Evolutionary conservation across 2,329 filamentous ascomycete species (phyloP).

Genomic region (Apiospora malaysiana): DNA sequence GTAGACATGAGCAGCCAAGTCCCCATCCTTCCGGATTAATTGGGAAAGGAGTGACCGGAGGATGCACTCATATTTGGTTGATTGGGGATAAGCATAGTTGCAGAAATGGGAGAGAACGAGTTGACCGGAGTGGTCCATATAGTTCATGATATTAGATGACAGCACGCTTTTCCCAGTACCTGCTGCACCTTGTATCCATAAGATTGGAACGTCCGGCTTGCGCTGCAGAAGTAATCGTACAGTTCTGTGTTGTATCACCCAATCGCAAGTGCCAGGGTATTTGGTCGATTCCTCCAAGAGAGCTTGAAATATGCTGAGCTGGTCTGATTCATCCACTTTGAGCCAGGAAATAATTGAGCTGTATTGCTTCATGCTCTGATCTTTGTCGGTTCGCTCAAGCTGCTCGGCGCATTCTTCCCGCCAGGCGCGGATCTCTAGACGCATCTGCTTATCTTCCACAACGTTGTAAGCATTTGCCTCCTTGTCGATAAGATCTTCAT

Average conservation of each 20-base stretch:
- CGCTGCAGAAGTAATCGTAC: slow-evolving; percentile 36
- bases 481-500: slow-evolving; percentile 40
- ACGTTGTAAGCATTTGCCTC: slow-evolving; percentile 42
- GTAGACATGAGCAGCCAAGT: slow-evolving; percentile 37
- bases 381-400: slow-evolving; percentile 30
- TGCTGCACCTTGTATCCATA: slow-evolving; percentile 42
- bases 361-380: slow-evolving; percentile 34
- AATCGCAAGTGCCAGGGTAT: slow-evolving; percentile 41
- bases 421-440: slow-evolving; percentile 33
- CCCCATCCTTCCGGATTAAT: slow-evolving; percentile 32
- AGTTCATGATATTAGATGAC: slow-evolving; percentile 36
- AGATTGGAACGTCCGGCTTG: slow-evolving; percentile 29
- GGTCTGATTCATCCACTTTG: slow-evolving; percentile 39
- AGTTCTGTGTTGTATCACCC: slow-evolving; percentile 39
- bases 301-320: slow-evolving; percentile 38
- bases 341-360: slow-evolving; percentile 38
- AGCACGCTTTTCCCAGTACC: slow-evolving; percentile 46
- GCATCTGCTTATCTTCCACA: slow-evolving; percentile 32
- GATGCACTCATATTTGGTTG: slow-evolving; percentile 41
- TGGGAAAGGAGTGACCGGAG: slow-evolving; percentile 41
- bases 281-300: slow-evolving; percentile 32
- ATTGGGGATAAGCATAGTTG: slow-evolving; percentile 38
- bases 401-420: slow-evolving; percentile 32
- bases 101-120: slow-evolving; percentile 43
- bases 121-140: slow-evolving; percentile 30